Percentiles rank a stretch among this genome's conserved stretches.
phyloP scores from a whole-genome alignment of 2,329 filamentous ascomycete genomes.

The Colletotrichum sublineola region DNA sequence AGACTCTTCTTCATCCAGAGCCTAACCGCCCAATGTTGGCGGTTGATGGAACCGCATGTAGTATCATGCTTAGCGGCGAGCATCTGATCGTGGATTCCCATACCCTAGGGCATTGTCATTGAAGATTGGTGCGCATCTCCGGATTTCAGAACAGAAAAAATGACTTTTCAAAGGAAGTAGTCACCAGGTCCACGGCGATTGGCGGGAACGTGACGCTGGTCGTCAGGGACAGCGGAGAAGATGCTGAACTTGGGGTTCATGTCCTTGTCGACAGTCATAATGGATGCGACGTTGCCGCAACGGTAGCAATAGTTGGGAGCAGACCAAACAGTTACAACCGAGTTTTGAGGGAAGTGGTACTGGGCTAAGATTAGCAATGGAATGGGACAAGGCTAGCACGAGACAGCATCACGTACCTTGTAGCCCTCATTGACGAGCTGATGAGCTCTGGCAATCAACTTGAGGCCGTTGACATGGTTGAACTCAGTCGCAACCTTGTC shows the following conservation, averaged over 20 bases:
- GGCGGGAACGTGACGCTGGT: slow-evolving; percentile 83
- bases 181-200: slow-evolving; percentile 76
- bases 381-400: not conserved
- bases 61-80: not conserved
- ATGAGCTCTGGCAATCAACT: slow-evolving; percentile 95
- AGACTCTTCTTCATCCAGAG: slow-evolving; percentile 4
- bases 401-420: slow-evolving; percentile 71
- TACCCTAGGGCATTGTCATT: not conserved
- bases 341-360: slow-evolving; percentile 96
- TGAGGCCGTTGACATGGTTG: slow-evolving; percentile 95
- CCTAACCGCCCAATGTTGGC: not conserved
- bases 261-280: slow-evolving; percentile 90
- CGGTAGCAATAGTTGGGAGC: slow-evolving; percentile 96
- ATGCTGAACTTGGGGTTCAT: slow-evolving; percentile 93
- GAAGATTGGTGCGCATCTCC: not conserved
- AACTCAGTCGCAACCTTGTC: slow-evolving; percentile 98
- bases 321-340: slow-evolving; percentile 98
- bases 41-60: not conserved
- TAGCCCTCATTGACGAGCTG: slow-evolving; percentile 98
- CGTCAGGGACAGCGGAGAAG: slow-evolving; percentile 89
- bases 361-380: slow-evolving; percentile 53
- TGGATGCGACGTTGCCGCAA: slow-evolving; percentile 96
- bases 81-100: not conserved
- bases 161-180: slow-evolving; percentile 71
- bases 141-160: slow-evolving; percentile 11